Evolutionary conservation across 257 asterid genomes (phyloP).

Genomic region (Solanum neorickii): DNA sequence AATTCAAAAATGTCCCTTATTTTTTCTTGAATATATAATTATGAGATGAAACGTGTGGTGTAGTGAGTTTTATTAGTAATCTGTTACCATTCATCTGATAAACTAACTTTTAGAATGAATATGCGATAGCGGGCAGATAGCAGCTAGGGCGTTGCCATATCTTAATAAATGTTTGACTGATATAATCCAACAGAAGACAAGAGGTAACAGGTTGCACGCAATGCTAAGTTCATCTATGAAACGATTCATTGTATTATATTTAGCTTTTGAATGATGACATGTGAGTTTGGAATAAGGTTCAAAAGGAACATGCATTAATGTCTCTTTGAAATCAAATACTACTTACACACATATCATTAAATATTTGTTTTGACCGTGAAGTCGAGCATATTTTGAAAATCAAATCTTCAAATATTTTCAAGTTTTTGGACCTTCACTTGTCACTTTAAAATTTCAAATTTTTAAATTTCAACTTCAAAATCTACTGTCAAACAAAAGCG

Average conservation of each 20-base stretch:
- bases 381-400: background rate
- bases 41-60: background rate
- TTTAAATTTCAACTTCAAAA: background rate
- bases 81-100: background rate
- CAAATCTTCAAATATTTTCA: background rate
- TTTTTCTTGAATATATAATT: background rate
- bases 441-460: too few relatives aligned
- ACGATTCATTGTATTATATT: background rate
- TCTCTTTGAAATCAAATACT: background rate
- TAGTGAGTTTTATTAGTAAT: background rate
- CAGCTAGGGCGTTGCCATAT: background rate
- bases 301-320: background rate
- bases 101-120: background rate
- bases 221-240: background rate
- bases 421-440: too few relatives aligned
- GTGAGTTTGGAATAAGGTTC: background rate
- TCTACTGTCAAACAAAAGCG: too few relatives aligned
- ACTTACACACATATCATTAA: background rate
- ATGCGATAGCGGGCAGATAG: background rate
- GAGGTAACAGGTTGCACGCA: background rate
- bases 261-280: background rate
- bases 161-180: background rate
- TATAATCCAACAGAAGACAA: background rate
- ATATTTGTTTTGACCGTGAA: background rate
- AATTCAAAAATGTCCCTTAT: background rate